Evolutionary conservation across 768 basidiomycete species (phyloP).

Genomic region (Tulasnella sp.): DNA sequence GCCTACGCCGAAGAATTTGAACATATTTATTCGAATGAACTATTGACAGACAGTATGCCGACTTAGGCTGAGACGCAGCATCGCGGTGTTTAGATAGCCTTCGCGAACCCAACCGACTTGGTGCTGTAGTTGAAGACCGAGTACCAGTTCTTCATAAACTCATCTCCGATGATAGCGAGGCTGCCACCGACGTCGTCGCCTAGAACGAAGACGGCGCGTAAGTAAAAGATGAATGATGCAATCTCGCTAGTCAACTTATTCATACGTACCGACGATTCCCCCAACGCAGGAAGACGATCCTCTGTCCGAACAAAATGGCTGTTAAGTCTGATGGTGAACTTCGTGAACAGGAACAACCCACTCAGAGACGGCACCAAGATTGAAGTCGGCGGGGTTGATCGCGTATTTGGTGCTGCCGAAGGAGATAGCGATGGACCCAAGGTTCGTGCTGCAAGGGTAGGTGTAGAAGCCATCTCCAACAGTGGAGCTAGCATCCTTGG

Average conservation of each 20-base stretch:
- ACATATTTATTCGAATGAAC: no score
- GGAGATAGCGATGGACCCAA: conserved; percentile 10
- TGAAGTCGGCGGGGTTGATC: conserved; percentile 40
- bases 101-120: no score
- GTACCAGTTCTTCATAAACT: no score
- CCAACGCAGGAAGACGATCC: conserved; percentile 35
- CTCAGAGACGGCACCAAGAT: conserved; percentile 41
- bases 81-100: no score
- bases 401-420: conserved; percentile 38
- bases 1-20: no score
- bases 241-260: neutral
- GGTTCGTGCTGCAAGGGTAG: conserved; percentile 33
- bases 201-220: neutral
- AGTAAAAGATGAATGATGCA: neutral
- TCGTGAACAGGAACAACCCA: neutral
- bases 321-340: neutral
- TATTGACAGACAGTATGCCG: no score
- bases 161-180: no score
- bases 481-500: conserved; percentile 31
- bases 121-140: no score
- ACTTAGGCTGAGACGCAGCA: no score
- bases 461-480: conserved; percentile 36
- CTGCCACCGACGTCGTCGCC: no score
- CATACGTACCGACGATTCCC: conserved; percentile 33
- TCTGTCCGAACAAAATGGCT: neutral